phyloP scores from a whole-genome alignment of 306 rosid genomes.

The Cucurbita moschata region DNA sequence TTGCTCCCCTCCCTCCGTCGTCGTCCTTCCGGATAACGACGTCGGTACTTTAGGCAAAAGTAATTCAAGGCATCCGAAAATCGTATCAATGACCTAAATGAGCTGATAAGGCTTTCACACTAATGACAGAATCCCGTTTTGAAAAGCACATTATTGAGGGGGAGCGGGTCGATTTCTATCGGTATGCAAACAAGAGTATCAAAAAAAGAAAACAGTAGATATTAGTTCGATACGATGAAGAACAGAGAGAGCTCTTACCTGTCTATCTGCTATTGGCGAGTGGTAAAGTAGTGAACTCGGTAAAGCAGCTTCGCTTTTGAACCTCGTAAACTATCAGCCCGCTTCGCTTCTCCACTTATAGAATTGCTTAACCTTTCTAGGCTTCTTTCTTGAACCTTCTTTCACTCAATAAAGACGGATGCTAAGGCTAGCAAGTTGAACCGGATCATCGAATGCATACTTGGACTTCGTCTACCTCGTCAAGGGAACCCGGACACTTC shows the following conservation, averaged over 20 bases:
- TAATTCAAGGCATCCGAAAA: slow-evolving; percentile 1
- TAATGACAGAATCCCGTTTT: neutral
- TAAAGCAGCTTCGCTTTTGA: too few relatives aligned
- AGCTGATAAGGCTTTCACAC: neutral
- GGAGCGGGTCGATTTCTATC: neutral
- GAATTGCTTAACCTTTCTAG: too few relatives aligned
- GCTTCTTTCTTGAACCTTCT: too few relatives aligned
- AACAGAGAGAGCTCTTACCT: neutral
- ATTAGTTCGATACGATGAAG: neutral
- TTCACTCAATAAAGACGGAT: too few relatives aligned
- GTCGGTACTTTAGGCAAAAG: neutral
- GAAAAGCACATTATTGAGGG: neutral
- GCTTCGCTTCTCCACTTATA: too few relatives aligned
- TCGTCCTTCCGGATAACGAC: neutral
- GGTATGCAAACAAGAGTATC: neutral
- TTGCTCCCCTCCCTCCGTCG: neutral
- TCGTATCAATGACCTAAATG: neutral
- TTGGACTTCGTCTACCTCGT: neutral
- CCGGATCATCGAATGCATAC: neutral
- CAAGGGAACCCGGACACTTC: too few relatives aligned
- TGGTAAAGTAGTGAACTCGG: neutral
- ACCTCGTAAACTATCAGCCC: too few relatives aligned
- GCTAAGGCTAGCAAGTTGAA: too few relatives aligned
- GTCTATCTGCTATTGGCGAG: neutral
- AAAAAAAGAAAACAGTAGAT: neutral